Evolutionary conservation across 169 alveolate genomes (phyloP), one percentile per base, ranked within the genome.

Genomic region (Ichthyophthirius multifiliis): DNA sequence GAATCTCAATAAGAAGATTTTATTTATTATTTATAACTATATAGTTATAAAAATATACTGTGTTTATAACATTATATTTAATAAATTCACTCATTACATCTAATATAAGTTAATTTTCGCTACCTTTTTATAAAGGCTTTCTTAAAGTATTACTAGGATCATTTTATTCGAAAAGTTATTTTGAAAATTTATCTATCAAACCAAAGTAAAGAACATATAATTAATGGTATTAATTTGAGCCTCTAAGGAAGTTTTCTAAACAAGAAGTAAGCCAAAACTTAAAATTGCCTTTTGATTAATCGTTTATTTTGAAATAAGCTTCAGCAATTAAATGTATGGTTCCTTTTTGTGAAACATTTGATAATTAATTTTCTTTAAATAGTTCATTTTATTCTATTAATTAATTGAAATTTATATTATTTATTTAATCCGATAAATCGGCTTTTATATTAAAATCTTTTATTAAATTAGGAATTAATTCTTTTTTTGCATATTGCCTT

Each of bases 201-300:
- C 71, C 71, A 27, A 10, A 55, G 15, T 27, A 55, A 9, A 55
- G 39, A 2, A 55, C 31, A 34, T 27, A 10, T 4, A 55, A 27
- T 23, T 55, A 27, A 55, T 55, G 71, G 31, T 55, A 55, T 23
- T 55, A 18, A 27, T 55, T 55, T 7, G 71, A 55, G 0, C 71
- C 71, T 55, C 71, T 55, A 27, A 55, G 18, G 18, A 55, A 55
- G 0, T 34, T 55, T 55, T 55, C 71, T 18, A 55, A n/a, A n/a
- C 71, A 55, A 27, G 71, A 55, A 55, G 71, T 39, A 55, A 55
- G 23, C 71, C 71, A 55, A n/a, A 55, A 55, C 16, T 55, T 55
- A 2, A 55, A n/a, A n/a, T n/a, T n/a, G n/a, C n/a, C n/a, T n/a
- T n/a, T 3, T 20, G 71, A 27, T 55, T 27, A 55, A n/a, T 55